Evolutionary conservation across 371 early-diverging fungal genomes (phyloP), one percentile per base, ranked within the genome.

Genomic region (Rhizopus stolonifer): DNA sequence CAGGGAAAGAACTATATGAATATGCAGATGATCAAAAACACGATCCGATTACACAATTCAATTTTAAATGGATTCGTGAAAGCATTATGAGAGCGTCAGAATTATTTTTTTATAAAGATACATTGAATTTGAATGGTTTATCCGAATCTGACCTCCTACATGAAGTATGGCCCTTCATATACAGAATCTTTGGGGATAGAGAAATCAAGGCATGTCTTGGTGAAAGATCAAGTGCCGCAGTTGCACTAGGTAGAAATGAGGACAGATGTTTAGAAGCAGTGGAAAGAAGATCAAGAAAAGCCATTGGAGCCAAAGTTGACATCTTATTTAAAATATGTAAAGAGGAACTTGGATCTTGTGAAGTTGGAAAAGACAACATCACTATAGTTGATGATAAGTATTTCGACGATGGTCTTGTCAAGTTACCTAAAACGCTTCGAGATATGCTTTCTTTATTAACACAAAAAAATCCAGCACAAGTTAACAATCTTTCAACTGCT

Each of bases 121-220:
- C 39, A 23, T 14, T 43, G 31, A 32, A 11, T 17, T 32, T 44
- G 18, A 32, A 43, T 43, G 43, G 26, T 2, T 52, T 40, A n/a
- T 52, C 26, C 2, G 44, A 52, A 44, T 4, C 31, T 6, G 44
- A 52, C 17, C 18, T 52, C 10, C 21, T 52, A 4, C 52, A 52
- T 42, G 33, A 52, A 31, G 32, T 52, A n/a, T 52, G 52, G 52
- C 32, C 26, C 2, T 52, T 52, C 17, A 15, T 52, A 13, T 51
- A 51, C 11, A 39, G 40, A 8, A n/a, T 26, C 5, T 51, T 39
- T 18, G 40, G 25, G 29, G 51, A 40, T 43, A 42, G 42, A 31
- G 22, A 43, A 14, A 52, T 44, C 9, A 43, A 31, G 43, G 44
- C 44, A 8, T 9, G 7, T 26, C 52, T 52, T 52, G 52, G 52